phyloP scores from a whole-genome alignment of 2,329 filamentous ascomycete species.

The Aspergillus spinulosporus region DNA sequence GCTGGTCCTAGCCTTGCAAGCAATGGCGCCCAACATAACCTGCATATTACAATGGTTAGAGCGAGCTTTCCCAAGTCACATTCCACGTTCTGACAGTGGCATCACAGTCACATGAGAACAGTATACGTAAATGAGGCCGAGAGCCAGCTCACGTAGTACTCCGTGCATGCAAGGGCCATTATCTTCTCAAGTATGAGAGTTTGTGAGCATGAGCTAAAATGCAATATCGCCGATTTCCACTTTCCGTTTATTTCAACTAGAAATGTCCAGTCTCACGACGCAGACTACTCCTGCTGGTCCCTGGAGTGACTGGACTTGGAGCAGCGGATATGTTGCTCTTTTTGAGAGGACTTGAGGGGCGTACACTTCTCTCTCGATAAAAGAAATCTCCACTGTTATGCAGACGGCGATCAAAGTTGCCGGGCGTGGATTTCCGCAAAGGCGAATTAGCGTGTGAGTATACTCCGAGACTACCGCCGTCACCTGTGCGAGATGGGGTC shows the following conservation, averaged over 20 bases:
- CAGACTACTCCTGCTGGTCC: slow-evolving; percentile 37
- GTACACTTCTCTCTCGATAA: slow-evolving; percentile 37
- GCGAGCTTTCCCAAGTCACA: slow-evolving; percentile 15
- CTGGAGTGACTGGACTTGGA: slow-evolving; percentile 34
- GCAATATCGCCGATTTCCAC: slow-evolving; percentile 6
- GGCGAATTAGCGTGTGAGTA: slow-evolving; percentile 80
- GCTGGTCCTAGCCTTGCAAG: neutral
- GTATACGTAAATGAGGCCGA: slow-evolving; percentile 6
- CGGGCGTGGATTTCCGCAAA: slow-evolving; percentile 72
- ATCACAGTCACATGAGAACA: slow-evolving; percentile 4
- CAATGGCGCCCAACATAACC: slow-evolving; percentile 3
- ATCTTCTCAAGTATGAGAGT: too few relatives aligned
- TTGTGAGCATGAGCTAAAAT: too few relatives aligned
- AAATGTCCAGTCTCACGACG: slow-evolving; percentile 36
- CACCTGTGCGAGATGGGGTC: slow-evolving; percentile 47
- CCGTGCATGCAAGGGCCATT: too few relatives aligned
- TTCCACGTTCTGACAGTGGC: slow-evolving; percentile 14
- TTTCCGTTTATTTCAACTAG: slow-evolving; percentile 14
- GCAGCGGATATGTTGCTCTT: slow-evolving; percentile 42
- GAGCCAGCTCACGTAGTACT: neutral
- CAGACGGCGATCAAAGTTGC: slow-evolving; percentile 48
- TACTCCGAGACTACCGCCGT: slow-evolving; percentile 78
- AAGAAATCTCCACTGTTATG: slow-evolving; percentile 43
- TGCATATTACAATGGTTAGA: slow-evolving; percentile 19
- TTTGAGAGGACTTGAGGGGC: slow-evolving; percentile 46